Evolutionary conservation across 2,329 filamentous ascomycete species (phyloP).

Genomic region (Myriosclerotinia duriaeana): DNA sequence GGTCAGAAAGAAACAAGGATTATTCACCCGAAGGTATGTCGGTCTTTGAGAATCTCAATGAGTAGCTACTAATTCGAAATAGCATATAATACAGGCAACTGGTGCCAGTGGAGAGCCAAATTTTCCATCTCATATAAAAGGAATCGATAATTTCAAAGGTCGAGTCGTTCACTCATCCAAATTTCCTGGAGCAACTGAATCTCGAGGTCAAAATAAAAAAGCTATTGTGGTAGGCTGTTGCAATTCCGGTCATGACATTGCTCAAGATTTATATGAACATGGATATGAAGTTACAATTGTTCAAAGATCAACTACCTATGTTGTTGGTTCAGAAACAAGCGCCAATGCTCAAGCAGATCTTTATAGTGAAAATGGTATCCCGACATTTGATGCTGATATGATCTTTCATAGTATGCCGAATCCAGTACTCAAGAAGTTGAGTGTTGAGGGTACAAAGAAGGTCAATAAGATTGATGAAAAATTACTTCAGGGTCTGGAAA

Average conservation of each 20-base stretch:
- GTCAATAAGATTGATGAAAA: slow-evolving; percentile 43
- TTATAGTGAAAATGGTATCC: slow-evolving; percentile 48
- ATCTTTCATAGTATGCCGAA: slow-evolving; percentile 57
- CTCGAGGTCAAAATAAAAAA: slow-evolving; percentile 53
- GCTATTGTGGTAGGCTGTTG: slow-evolving; percentile 67
- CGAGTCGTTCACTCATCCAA: slow-evolving; percentile 60
- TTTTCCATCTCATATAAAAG: slow-evolving; percentile 47
- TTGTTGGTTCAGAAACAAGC: slow-evolving; percentile 55
- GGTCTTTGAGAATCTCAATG: neutral
- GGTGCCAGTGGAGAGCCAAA: slow-evolving; percentile 58
- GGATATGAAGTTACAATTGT: slow-evolving; percentile 68
- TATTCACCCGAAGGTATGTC: slow-evolving; percentile 28
- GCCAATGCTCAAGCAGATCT: slow-evolving; percentile 46
- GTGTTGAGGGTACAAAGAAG: slow-evolving; percentile 47
- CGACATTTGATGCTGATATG: slow-evolving; percentile 66
- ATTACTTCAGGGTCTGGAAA: slow-evolving; percentile 50
- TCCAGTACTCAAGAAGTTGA: slow-evolving; percentile 59
- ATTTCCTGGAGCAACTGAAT: slow-evolving; percentile 52
- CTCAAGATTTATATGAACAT: slow-evolving; percentile 65
- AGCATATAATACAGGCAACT: slow-evolving; percentile 33
- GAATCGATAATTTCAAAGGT: slow-evolving; percentile 56
- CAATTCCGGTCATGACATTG: slow-evolving; percentile 69
- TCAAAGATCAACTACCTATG: slow-evolving; percentile 64
- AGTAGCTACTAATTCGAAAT: slow-evolving; percentile 31
- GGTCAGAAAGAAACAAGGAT: slow-evolving; percentile 27